These are phyloP conservation scores for Stephania yunnanensis DNA, from an alignment of 164 flowering plant species.

Conservation along the genomic window DNA sequence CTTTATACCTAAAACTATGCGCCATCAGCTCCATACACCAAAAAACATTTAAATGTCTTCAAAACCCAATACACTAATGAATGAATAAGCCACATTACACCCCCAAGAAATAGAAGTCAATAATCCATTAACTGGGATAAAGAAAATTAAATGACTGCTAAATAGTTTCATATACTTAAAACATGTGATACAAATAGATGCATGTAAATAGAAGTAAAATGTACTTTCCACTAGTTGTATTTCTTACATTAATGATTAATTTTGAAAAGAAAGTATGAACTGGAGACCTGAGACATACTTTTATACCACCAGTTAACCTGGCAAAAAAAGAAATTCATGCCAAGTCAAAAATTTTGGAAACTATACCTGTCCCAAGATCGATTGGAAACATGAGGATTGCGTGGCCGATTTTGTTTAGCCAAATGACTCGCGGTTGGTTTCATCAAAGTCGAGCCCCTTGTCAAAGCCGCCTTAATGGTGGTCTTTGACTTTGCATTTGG, in stretches of 20 bases:
- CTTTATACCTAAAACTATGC: not conserved
- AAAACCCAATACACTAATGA: not conserved
- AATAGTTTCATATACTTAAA: not conserved
- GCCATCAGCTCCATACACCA: not conserved
- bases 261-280: too few relatives aligned
- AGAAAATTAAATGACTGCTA: not conserved
- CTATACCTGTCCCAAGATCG: constrained; percentile 24
- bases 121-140: not conserved
- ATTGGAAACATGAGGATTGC: constrained; percentile 34
- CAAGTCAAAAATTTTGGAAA: constrained; percentile 2
- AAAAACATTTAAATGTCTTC: not conserved
- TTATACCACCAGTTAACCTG: too few relatives aligned
- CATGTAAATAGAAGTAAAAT: not conserved
- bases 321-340: not conserved
- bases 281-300: too few relatives aligned
- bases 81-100: not conserved
- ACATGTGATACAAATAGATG: not conserved
- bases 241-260: too few relatives aligned
- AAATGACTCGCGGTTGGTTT: constrained; percentile 94
- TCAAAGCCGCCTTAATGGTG: constrained; percentile 24
- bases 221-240: too few relatives aligned
- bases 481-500: constrained; percentile 29
- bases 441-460: constrained; percentile 81
- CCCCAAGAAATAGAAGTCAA: not conserved
- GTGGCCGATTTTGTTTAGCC: constrained; percentile 71